Base-by-base conservation (phyloP, 768 basidiomycete genomes). In the Mycena albidolilacea region DNA sequence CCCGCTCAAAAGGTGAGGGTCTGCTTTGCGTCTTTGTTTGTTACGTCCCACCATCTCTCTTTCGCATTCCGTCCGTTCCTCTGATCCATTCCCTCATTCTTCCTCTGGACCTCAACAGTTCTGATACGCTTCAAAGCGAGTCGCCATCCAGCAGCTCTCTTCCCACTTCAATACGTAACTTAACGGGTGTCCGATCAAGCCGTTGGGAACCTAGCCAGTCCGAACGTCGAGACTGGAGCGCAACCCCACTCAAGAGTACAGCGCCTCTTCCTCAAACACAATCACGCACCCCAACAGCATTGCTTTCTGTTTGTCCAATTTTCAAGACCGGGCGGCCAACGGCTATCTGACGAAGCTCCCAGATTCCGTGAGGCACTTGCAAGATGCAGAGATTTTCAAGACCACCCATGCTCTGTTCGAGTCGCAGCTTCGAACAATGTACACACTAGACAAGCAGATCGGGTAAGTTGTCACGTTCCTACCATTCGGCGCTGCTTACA, bases 21-120 rank as follows among this genome's bases (percentile, higher is more conserved):
- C 30, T 30, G 30, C 30, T 30, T 30, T 30, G 30, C 30, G 1
- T 30, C 30, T 1, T 30, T 30, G 1, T 30, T 30, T 30, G 30
- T 30, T 30, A 30, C 30, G 30, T 3, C 30, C 30, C 62, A 64
- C 30, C 62, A 64, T 64, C 62, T 50, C 62, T 12, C 62, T 50
- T 38, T 64, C 62, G 62, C 46, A 64, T 64, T 64, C 62, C 62
- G 41, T 64, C 62, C 46, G 62, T 64, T 64, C 44, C 62, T 64
- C 44, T 50, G 62, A 7, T 50, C 62, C 62, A 64, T 64, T 38
- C 62, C 62, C 46, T 64, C 62, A 64, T 64, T 64, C 62, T 64
- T 64, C 15, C 62, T 64, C 62, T 50, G 62, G 62, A 37, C 1
- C 62, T 48, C 62, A 30, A 50, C 46, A 64, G 46, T 64, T 64